Conservation (phyloP, 164 flowering plant species). For the Kingdonia uniflora region DNA sequence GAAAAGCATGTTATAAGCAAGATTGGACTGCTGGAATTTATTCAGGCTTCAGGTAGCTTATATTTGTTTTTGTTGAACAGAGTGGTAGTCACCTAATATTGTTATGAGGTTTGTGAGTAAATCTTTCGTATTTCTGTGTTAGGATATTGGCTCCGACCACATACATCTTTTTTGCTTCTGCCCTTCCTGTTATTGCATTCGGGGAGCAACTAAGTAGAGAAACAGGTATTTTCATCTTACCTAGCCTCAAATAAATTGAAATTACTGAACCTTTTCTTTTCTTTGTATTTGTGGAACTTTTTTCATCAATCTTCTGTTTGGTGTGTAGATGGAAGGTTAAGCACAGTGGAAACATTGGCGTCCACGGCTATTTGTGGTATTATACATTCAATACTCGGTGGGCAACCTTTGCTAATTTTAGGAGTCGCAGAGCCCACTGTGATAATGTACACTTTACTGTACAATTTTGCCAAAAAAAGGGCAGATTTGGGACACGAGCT, state of each 20-base stretch:
- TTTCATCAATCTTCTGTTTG: background rate
- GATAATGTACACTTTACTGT: constrained; percentile 51
- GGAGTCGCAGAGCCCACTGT: constrained; percentile 74
- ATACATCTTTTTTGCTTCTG: constrained; percentile 52
- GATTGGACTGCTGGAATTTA: constrained; percentile 36
- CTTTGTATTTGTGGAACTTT: no score
- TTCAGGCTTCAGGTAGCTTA: constrained; percentile 32
- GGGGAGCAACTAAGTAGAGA: constrained; percentile 51
- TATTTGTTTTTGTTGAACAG: background rate
- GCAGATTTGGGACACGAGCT: constrained; percentile 28
- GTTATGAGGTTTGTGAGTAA: no score
- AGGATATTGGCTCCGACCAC: constrained; percentile 56
- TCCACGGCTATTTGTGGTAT: constrained; percentile 64
- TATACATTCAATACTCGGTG: constrained; percentile 50
- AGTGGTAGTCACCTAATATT: background rate
- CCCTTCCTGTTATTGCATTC: constrained; percentile 57
- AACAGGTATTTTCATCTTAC: constrained; percentile 29
- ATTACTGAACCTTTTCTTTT: no score
- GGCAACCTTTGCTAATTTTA: constrained; percentile 48
- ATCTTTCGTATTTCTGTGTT: background rate
- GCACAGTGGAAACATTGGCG: constrained; percentile 49
- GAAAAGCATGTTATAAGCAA: constrained; percentile 36
- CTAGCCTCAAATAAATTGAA: no score
- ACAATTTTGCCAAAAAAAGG: constrained; percentile 30
- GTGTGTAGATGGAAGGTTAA: constrained; percentile 43